Conservation (phyloP, 129 eudicot species). For the Artemisia argyi region DNA sequence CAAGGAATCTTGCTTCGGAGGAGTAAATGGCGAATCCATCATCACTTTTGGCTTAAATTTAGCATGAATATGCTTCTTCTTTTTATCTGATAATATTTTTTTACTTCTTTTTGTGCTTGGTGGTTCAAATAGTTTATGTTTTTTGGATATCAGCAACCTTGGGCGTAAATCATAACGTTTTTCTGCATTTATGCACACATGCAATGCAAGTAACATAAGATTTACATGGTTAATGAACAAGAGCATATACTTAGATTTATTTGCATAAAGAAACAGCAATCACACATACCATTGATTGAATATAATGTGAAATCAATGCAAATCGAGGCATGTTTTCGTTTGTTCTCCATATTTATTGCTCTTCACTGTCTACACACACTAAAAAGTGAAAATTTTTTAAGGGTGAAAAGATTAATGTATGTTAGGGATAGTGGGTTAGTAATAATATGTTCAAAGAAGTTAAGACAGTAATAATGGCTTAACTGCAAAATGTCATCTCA, state of each 20-base stretch:
- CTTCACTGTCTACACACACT: neutral
- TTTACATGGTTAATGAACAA: no score
- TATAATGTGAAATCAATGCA: no score
- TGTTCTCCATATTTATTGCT: neutral
- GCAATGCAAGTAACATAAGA: no score
- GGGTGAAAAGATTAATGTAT: no score
- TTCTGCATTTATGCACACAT: no score
- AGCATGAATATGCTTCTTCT: neutral
- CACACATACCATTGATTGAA: no score
- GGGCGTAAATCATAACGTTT: neutral
- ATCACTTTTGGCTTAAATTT: slow-evolving; percentile 24
- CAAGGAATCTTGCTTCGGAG: neutral
- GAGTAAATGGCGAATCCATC: slow-evolving; percentile 6
- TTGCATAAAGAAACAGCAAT: no score
- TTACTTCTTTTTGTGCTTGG: neutral
- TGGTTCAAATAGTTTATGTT: neutral
- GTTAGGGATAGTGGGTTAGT: no score
- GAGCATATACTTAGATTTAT: no score
- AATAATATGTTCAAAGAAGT: neutral
- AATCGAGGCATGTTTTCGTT: neutral
- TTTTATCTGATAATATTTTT: neutral
- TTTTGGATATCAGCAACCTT: neutral
- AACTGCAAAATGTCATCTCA: slow-evolving; percentile 9
- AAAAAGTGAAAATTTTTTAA: neutral
- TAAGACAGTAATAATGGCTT: neutral